Conservation (phyloP, 768 basidiomycete species). For the Lactarius indigo region DNA sequence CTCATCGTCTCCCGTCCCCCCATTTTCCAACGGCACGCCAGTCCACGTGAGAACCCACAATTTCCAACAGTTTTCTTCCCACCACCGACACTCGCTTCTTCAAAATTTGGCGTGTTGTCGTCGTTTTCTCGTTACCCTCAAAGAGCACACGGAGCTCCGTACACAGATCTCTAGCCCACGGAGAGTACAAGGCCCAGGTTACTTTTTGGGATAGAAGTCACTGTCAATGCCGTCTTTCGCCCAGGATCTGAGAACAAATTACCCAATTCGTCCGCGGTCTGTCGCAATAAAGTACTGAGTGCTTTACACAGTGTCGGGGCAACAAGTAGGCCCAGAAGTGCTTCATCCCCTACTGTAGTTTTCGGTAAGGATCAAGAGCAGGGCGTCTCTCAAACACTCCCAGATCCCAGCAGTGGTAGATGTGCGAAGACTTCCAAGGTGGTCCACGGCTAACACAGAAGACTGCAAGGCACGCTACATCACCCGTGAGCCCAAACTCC, state of each 20-base stretch:
- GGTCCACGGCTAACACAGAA: conserved; percentile 36
- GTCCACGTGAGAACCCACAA: neutral
- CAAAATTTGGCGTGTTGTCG: neutral
- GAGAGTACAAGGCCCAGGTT: conserved; percentile 35
- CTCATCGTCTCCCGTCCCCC: neutral
- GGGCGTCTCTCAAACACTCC: conserved; percentile 48
- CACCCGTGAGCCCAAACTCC: conserved; percentile 2
- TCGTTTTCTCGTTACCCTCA: neutral
- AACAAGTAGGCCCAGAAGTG: conserved; percentile 48
- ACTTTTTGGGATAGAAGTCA: conserved; percentile 16
- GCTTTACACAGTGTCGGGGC: conserved; percentile 50
- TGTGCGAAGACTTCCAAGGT: conserved; percentile 30
- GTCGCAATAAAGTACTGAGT: conserved; percentile 37
- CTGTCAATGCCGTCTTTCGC: neutral
- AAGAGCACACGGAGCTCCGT: conserved; percentile 37
- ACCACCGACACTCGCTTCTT: conserved; percentile 2
- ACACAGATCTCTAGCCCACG: conserved; percentile 49
- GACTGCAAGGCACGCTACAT: conserved; percentile 19
- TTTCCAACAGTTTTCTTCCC: conserved; percentile 4
- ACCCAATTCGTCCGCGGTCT: conserved; percentile 15
- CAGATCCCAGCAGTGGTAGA: conserved; percentile 49
- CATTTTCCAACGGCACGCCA: neutral
- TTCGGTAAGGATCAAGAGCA: conserved; percentile 46
- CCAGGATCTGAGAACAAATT: conserved; percentile 2
- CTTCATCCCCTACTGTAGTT: conserved; percentile 45